These are phyloP conservation scores for Apiospora marii DNA, from an alignment of 2,329 filamentous ascomycete species.

Conservation along the genomic window DNA sequence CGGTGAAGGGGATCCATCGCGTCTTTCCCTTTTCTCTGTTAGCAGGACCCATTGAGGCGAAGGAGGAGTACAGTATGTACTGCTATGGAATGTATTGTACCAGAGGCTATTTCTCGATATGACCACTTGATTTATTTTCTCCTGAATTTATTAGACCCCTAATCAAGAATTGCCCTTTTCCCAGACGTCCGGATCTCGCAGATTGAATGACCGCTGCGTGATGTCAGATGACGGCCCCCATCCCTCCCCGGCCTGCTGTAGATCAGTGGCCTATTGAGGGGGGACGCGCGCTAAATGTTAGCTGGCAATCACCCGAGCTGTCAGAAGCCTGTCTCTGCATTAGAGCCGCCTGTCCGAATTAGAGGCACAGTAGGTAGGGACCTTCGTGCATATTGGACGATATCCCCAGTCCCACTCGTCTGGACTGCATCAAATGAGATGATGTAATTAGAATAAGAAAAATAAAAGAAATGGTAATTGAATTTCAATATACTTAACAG, in stretches of 20 bases:
- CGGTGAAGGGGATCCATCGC: background rate
- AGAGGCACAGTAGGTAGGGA: background rate
- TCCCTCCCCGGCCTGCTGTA: background rate
- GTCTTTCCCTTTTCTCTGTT: background rate
- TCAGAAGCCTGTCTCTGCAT: slow-evolving; percentile 13
- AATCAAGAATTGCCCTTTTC: background rate
- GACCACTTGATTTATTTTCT: background rate
- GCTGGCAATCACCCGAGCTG: slow-evolving; percentile 20
- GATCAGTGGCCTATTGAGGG: slow-evolving; percentile 4
- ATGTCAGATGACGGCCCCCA: background rate
- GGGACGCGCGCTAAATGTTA: slow-evolving; percentile 12
- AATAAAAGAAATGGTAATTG: background rate
- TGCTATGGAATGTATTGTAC: background rate
- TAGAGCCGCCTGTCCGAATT: slow-evolving; percentile 2
- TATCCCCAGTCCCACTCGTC: background rate
- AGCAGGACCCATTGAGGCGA: background rate
- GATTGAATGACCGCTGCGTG: background rate
- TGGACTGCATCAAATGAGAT: background rate
- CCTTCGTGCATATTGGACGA: background rate
- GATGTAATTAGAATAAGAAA: background rate
- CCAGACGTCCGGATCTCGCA: background rate
- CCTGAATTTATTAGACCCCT: background rate
- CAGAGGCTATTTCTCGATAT: background rate
- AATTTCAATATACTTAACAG: background rate
- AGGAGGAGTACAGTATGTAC: background rate